Percentiles rank a stretch among this genome's conserved stretches.
These are phyloP conservation scores for Trichosporon sp. DNA, from an alignment of 1,284 basidiomycete species.

Conservation along the genomic window DNA sequence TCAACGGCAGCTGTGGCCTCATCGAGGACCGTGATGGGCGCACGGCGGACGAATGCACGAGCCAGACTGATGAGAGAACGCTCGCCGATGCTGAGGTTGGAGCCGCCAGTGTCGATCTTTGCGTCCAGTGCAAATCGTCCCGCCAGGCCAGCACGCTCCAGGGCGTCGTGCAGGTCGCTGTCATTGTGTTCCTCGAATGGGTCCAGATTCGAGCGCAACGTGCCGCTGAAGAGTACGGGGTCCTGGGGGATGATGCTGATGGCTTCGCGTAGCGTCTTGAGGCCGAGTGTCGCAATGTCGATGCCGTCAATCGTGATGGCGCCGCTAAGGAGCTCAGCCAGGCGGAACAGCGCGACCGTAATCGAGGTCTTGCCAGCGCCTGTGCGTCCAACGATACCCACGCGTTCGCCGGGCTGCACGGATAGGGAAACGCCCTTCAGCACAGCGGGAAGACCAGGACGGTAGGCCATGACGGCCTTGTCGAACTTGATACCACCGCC, in stretches of 20 bases:
- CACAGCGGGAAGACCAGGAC: slow-evolving; percentile 49
- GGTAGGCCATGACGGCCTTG: slow-evolving; percentile 47
- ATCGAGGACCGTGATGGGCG: slow-evolving; percentile 55
- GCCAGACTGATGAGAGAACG: slow-evolving; percentile 62
- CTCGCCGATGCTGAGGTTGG: slow-evolving; percentile 59
- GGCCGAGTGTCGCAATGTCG: slow-evolving; percentile 49
- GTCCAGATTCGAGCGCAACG: slow-evolving; percentile 60
- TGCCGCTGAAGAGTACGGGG: slow-evolving; percentile 53
- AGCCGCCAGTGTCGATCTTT: slow-evolving; percentile 60
- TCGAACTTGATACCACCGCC: slow-evolving; percentile 37
- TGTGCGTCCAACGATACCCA: slow-evolving; percentile 51
- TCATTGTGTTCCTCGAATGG: slow-evolving; percentile 68
- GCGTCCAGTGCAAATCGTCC: slow-evolving; percentile 54
- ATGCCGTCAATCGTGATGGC: slow-evolving; percentile 50
- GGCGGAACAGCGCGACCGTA: slow-evolving; percentile 51
- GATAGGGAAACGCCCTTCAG: slow-evolving; percentile 47
- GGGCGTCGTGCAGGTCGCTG: slow-evolving; percentile 66
- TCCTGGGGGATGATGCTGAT: slow-evolving; percentile 57
- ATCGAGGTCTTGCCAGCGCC: slow-evolving; percentile 48
- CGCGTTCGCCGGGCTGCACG: slow-evolving; percentile 38
- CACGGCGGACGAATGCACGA: slow-evolving; percentile 58
- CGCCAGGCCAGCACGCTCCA: slow-evolving; percentile 63
- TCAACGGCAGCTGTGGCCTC: slow-evolving; percentile 52
- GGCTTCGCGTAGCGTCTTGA: slow-evolving; percentile 43
- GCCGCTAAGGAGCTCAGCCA: slow-evolving; percentile 45